Percentiles rank a stretch among this genome's conserved stretches.
These are phyloP conservation scores for Arachis monticola DNA, from an alignment of 331 rosid species.

Conservation along the genomic window DNA sequence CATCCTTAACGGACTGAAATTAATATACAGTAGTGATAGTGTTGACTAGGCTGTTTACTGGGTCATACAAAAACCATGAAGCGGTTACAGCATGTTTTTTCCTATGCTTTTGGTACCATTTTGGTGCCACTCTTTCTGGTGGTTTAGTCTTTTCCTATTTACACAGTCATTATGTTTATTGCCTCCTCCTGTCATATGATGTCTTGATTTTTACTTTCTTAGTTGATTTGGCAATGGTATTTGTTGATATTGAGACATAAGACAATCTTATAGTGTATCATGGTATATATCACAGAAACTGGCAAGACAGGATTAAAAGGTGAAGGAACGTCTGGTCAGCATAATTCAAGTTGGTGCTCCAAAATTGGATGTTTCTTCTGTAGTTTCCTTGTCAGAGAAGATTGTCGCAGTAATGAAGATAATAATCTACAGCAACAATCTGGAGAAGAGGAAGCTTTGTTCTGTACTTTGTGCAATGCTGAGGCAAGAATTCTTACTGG, in stretches of 20 bases:
- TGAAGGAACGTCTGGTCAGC: constrained; percentile 45
- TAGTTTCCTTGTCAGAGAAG: constrained; percentile 67
- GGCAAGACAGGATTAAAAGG: constrained; percentile 52
- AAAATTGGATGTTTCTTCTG: constrained; percentile 67
- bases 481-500: constrained; percentile 54
- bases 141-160: too few relatives aligned
- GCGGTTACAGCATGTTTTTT: constrained; percentile 5
- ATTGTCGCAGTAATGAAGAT: constrained; percentile 65
- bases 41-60: constrained; percentile 25
- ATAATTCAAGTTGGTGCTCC: constrained; percentile 54
- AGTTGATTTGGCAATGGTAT: constrained; percentile 26
- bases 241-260: constrained; percentile 12
- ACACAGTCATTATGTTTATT: constrained; percentile 15
- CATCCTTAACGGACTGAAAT: neutral
- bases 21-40: constrained; percentile 12
- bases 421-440: constrained; percentile 58
- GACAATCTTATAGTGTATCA: constrained; percentile 25
- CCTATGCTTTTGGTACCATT: too few relatives aligned
- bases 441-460: constrained; percentile 73
- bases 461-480: constrained; percentile 88
- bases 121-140: too few relatives aligned
- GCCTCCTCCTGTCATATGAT: constrained; percentile 24
- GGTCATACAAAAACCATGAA: constrained; percentile 1
- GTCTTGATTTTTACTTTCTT: constrained; percentile 8
- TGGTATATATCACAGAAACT: constrained; percentile 53